These are phyloP conservation scores for Funneliformis geosporum DNA, from an alignment of 192 early-diverging fungal genomes.

Conservation along the genomic window DNA sequence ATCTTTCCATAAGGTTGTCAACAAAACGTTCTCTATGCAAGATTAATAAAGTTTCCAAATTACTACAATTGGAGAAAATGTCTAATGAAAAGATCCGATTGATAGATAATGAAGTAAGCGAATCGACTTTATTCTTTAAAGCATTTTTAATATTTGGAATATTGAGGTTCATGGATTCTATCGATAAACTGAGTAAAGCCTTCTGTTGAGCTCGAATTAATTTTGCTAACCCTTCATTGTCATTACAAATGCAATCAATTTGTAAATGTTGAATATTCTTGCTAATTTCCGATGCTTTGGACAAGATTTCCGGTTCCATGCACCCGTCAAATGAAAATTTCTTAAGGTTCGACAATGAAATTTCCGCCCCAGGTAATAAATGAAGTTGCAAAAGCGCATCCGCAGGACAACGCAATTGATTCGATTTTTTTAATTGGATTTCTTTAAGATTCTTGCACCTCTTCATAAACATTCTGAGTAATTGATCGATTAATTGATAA, in stretches of 20 bases:
- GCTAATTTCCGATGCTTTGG: background rate
- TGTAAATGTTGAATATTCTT: background rate
- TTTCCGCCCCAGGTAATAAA: background rate
- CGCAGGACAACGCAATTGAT: background rate
- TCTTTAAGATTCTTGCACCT: background rate
- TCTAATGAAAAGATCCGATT: background rate
- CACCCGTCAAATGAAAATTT: background rate
- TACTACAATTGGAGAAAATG: background rate
- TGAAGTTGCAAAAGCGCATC: background rate
- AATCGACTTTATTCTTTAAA: background rate
- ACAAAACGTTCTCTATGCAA: background rate
- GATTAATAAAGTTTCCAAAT: background rate
- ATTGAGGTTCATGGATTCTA: background rate
- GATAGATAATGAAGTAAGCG: background rate
- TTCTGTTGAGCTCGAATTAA: background rate
- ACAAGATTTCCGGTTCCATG: background rate
- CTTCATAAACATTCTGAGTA: background rate
- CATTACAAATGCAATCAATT: background rate
- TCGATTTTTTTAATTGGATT: background rate
- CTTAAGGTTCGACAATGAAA: background rate
- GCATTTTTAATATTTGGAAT: background rate
- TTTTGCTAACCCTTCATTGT: background rate
- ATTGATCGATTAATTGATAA: background rate
- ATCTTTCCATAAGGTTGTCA: background rate
- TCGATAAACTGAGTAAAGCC: background rate